phyloP scores from a whole-genome alignment of 2,329 filamentous ascomycete species.

The Aspergillus ustus region DNA sequence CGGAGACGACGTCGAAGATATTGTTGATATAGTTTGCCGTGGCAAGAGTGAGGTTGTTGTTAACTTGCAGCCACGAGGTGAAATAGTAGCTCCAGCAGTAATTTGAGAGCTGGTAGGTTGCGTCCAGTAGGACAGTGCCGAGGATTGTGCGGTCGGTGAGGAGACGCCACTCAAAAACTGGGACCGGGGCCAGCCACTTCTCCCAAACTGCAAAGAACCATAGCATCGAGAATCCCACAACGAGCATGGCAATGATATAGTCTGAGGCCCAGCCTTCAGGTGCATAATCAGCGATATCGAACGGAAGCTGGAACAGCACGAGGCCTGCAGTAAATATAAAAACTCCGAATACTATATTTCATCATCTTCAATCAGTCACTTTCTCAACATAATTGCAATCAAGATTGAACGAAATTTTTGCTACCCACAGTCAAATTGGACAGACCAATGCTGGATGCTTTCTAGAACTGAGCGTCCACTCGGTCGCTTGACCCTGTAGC shows the following conservation, averaged over 20 bases:
- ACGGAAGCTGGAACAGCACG: constrained; percentile 67
- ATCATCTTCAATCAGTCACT: neutral
- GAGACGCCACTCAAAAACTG: constrained; percentile 62
- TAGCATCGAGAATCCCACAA: constrained; percentile 60
- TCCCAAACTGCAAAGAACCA: constrained; percentile 60
- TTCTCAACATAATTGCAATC: too few species aligned
- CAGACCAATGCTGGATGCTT: constrained; percentile 56
- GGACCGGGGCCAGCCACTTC: constrained; percentile 53
- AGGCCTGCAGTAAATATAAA: constrained; percentile 65
- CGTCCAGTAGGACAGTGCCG: constrained; percentile 31
- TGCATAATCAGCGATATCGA: constrained; percentile 55
- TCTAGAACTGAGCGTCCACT: constrained; percentile 54
- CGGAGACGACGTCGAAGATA: constrained; percentile 59
- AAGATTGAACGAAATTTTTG: neutral
- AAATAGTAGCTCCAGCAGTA: constrained; percentile 29
- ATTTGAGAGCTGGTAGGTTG: constrained; percentile 29
- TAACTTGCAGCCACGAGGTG: constrained; percentile 28
- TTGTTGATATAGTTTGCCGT: constrained; percentile 51
- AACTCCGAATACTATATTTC: constrained; percentile 58
- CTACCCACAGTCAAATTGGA: constrained; percentile 62
- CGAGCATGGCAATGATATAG: constrained; percentile 55
- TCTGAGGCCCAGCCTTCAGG: constrained; percentile 48
- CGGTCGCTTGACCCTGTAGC: constrained; percentile 30
- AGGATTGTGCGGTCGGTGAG: constrained; percentile 29
- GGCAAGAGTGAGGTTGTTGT: constrained; percentile 33